Evolutionary conservation across 768 basidiomycete species (phyloP).

Genomic region (Xanthoconium purpureum): DNA sequence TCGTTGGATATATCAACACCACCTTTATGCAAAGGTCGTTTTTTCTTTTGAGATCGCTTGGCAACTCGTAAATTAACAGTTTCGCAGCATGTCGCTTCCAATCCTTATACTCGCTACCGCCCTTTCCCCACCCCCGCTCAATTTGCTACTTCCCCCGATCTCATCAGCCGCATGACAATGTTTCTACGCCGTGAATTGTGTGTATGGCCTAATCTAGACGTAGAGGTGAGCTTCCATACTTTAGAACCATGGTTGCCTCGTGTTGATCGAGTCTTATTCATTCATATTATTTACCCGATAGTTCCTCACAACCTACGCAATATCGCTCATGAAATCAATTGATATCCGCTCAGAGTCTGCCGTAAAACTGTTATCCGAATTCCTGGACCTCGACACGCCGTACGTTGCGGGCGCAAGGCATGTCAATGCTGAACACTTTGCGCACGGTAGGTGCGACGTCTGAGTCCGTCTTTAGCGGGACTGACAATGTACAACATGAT

Average conservation of each 20-base stretch:
- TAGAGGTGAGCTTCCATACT: conserved; percentile 57
- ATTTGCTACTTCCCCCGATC: conserved; percentile 72
- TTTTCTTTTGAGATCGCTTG: not conserved
- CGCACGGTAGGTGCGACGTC: conserved; percentile 63
- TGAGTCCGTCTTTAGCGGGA: not conserved
- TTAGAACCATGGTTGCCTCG: not conserved
- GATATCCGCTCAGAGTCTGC: conserved; percentile 91
- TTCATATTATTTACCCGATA: conserved; percentile 31
- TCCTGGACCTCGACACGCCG: conserved; percentile 73
- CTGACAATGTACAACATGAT: not conserved
- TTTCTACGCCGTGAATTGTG: conserved; percentile 84
- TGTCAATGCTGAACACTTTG: conserved; percentile 87
- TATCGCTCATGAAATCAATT: conserved; percentile 88
- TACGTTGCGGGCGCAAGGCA: conserved; percentile 55
- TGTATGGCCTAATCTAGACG: conserved; percentile 87
- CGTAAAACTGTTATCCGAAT: conserved; percentile 80
- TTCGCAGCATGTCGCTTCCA: conserved; percentile 87
- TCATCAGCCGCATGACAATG: conserved; percentile 69
- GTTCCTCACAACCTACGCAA: conserved; percentile 87
- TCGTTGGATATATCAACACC: conserved; percentile 76
- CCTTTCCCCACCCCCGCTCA: conserved; percentile 87
- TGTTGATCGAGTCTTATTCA: conserved; percentile 8
- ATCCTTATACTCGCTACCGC: conserved; percentile 79
- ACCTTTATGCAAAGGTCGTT: conserved; percentile 82
- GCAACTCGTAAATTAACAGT: not conserved